phyloP scores from a whole-genome alignment of 352 stramenopile species.

The Salisapilia sapeloensis region DNA sequence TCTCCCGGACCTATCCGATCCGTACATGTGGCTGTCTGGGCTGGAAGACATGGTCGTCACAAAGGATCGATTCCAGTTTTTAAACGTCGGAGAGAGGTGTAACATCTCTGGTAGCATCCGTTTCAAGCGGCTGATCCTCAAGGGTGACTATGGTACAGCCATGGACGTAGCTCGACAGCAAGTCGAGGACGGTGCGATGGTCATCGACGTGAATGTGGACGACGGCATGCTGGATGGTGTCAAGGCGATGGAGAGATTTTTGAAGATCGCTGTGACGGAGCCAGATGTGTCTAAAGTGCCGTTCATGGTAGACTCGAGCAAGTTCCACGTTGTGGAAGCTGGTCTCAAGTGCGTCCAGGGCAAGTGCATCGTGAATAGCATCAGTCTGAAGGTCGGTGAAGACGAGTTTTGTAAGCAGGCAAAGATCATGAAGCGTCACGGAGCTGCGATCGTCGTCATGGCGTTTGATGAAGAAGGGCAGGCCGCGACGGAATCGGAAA shows the following conservation, averaged over 20 bases:
- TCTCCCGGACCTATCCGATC: slow-evolving; percentile 65
- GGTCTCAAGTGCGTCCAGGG: slow-evolving; percentile 96
- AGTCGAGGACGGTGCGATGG: slow-evolving; percentile 92
- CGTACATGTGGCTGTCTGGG: slow-evolving; percentile 93
- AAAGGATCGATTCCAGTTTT: slow-evolving; percentile 89
- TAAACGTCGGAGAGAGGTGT: slow-evolving; percentile 94
- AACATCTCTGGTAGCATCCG: slow-evolving; percentile 91
- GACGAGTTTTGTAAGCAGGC: slow-evolving; percentile 92
- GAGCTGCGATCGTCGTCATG: slow-evolving; percentile 94
- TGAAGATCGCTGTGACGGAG: slow-evolving; percentile 95
- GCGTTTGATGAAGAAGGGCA: slow-evolving; percentile 95
- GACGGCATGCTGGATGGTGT: slow-evolving; percentile 94
- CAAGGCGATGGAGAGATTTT: slow-evolving; percentile 93
- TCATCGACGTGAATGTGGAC: slow-evolving; percentile 98
- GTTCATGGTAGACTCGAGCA: slow-evolving; percentile 96
- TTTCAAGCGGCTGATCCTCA: slow-evolving; percentile 95
- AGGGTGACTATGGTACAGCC: slow-evolving; percentile 86
- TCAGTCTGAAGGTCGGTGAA: slow-evolving; percentile 94
- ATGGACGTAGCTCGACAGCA: slow-evolving; percentile 96
- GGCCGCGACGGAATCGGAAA: slow-evolving; percentile 88
- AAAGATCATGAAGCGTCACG: slow-evolving; percentile 89
- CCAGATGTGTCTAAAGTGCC: slow-evolving; percentile 91
- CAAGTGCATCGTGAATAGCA: slow-evolving; percentile 96
- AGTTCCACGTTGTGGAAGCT: slow-evolving; percentile 94
- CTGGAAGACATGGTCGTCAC: slow-evolving; percentile 89